These are phyloP conservation scores for Aphanomyces invadans DNA, from an alignment of 352 stramenopile species.

Conservation along the genomic window DNA sequence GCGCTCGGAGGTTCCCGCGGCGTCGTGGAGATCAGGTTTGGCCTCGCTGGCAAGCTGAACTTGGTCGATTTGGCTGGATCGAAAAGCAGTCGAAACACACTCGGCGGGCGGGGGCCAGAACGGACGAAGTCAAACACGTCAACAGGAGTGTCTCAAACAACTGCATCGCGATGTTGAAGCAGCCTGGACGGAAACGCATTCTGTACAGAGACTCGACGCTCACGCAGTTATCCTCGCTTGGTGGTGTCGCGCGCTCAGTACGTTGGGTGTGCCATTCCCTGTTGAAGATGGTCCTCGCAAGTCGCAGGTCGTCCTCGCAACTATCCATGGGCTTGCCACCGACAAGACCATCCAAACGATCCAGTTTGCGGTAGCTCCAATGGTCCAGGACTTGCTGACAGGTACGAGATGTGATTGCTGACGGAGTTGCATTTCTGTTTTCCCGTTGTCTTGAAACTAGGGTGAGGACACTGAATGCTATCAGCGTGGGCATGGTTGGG, in stretches of 20 bases:
- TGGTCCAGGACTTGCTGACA: too few relatives aligned
- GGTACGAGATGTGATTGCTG: slow-evolving; percentile 50
- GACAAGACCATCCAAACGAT: slow-evolving; percentile 74
- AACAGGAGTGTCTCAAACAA: slow-evolving; percentile 87
- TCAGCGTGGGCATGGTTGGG: not conserved
- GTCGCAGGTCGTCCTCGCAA: slow-evolving; percentile 43
- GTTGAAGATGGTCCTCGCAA: not conserved
- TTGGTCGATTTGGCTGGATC: slow-evolving; percentile 70
- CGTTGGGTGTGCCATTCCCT: not conserved
- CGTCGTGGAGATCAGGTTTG: slow-evolving; percentile 87
- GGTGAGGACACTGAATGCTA: not conserved
- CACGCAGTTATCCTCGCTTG: slow-evolving; percentile 73
- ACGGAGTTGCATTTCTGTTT: not conserved
- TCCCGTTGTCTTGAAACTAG: not conserved
- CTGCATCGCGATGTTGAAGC: slow-evolving; percentile 80
- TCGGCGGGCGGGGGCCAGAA: not conserved
- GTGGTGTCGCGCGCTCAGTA: slow-evolving; percentile 84
- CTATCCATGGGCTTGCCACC: slow-evolving; percentile 35
- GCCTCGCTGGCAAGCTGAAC: slow-evolving; percentile 32
- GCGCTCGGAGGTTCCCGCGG: slow-evolving; percentile 82
- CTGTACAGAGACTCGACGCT: slow-evolving; percentile 85
- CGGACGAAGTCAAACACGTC: slow-evolving; percentile 76
- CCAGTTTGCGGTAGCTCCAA: too few relatives aligned
- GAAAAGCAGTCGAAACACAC: slow-evolving; percentile 75
- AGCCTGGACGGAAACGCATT: slow-evolving; percentile 77